These are phyloP conservation scores for Pseudogymnoascus sp. DNA, from an alignment of 2,329 filamentous ascomycete genomes.

Conservation along the genomic window DNA sequence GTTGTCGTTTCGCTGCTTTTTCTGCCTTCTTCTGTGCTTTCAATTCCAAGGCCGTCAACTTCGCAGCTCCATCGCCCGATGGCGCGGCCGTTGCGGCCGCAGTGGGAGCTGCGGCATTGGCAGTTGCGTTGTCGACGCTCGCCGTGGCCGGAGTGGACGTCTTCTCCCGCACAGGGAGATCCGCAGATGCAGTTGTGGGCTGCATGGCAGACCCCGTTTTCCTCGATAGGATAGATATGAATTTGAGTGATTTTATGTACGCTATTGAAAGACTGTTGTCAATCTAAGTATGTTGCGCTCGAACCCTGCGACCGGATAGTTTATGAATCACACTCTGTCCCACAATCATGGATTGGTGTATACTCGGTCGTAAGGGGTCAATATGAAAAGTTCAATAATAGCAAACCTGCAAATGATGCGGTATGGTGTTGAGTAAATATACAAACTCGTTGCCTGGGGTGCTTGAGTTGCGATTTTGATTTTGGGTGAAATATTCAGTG, in stretches of 20 bases:
- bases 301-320: background rate
- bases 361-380: background rate
- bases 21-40: constrained; percentile 89
- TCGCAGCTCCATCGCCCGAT: constrained; percentile 31
- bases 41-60: constrained; percentile 66
- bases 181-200: background rate
- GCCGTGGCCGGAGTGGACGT: background rate
- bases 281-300: background rate
- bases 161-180: constrained; percentile 1
- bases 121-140: background rate
- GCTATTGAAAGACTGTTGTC: constrained; percentile 1
- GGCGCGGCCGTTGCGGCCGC: background rate
- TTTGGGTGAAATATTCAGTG: background rate
- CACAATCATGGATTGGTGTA: background rate
- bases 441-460: background rate
- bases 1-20: constrained; percentile 76
- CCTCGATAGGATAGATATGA: background rate
- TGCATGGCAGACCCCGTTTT: background rate
- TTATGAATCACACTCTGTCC: background rate
- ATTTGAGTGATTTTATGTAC: background rate
- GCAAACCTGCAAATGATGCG: background rate
- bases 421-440: constrained; percentile 7
- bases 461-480: background rate
- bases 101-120: background rate
- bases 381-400: constrained; percentile 1